These are phyloP conservation scores for Aureobasidium sp. DNA, from an alignment of 2,329 filamentous ascomycete species.

Conservation along the genomic window DNA sequence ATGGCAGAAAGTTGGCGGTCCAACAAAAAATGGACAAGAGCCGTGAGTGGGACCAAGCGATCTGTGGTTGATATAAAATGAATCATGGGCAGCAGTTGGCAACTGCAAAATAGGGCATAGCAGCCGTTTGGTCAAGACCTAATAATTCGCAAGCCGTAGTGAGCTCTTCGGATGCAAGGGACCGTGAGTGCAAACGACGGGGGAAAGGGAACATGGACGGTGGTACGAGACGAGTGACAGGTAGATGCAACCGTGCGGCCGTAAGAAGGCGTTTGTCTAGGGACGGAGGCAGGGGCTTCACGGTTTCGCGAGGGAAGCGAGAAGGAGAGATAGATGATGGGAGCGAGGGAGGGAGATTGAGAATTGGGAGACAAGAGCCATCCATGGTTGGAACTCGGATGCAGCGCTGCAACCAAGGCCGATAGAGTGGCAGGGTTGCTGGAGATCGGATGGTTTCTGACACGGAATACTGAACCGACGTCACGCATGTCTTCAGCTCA, in stretches of 20 bases:
- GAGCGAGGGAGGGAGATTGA: background rate
- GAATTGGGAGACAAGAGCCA: too few relatives aligned
- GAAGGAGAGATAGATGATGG: background rate
- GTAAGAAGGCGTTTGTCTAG: slow-evolving; percentile 2
- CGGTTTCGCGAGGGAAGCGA: background rate
- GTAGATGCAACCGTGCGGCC: slow-evolving; percentile 3
- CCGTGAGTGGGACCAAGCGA: background rate
- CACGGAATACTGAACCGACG: background rate
- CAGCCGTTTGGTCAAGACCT: slow-evolving; percentile 4
- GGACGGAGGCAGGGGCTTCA: background rate
- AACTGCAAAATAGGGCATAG: slow-evolving; percentile 2
- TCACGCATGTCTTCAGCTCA: background rate
- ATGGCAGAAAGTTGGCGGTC: background rate
- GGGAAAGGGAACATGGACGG: background rate
- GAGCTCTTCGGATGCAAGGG: background rate
- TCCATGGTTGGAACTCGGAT: background rate
- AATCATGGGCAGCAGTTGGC: background rate
- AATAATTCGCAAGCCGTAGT: background rate
- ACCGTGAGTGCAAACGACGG: slow-evolving; percentile 5
- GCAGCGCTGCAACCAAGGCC: background rate
- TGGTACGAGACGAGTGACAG: slow-evolving; percentile 7
- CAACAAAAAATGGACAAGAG: background rate
- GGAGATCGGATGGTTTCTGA: background rate
- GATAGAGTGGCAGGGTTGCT: background rate
- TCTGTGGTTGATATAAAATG: background rate